Evolutionary conservation across 371 early-diverging fungal genomes (phyloP).

Genomic region (Mucor racemosus): DNA sequence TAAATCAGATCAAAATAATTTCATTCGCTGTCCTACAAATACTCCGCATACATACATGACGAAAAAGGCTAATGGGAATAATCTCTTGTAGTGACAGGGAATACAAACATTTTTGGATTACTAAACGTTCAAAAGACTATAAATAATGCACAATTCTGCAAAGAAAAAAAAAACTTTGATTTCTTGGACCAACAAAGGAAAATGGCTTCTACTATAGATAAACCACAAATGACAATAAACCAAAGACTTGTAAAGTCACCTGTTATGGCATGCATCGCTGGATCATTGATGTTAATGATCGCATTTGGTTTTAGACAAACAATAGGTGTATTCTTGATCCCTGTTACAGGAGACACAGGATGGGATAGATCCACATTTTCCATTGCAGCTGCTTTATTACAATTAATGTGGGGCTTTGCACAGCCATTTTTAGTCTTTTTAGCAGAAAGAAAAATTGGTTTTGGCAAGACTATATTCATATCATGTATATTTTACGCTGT

Average conservation of each 20-base stretch:
- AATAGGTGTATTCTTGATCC: slow-evolving; percentile 37
- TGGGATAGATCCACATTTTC: slow-evolving; percentile 39
- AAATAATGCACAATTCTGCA: not conserved
- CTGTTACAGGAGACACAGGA: slow-evolving; percentile 34
- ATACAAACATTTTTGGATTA: not conserved
- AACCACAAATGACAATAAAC: not conserved
- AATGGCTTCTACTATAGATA: not conserved
- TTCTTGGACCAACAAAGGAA: not conserved
- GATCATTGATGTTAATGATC: slow-evolving; percentile 25
- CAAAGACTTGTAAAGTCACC: slow-evolving; percentile 18
- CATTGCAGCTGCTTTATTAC: slow-evolving; percentile 36
- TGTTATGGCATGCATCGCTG: slow-evolving; percentile 25
- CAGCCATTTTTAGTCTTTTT: slow-evolving; percentile 39
- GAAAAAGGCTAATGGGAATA: slow-evolving; percentile 12
- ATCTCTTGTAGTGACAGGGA: not conserved
- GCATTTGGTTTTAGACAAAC: slow-evolving; percentile 43
- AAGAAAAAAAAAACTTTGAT: not conserved
- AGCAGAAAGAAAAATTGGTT: slow-evolving; percentile 37
- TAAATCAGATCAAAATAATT: too few species aligned
- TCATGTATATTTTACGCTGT: slow-evolving; percentile 29
- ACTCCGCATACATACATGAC: too few species aligned
- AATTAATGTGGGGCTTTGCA: slow-evolving; percentile 36
- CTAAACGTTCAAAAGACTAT: not conserved
- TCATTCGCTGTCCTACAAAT: too few species aligned
- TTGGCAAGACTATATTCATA: slow-evolving; percentile 35